These are phyloP conservation scores for Cichorium intybus DNA, from an alignment of 140 eudicot species.

Conservation along the genomic window DNA sequence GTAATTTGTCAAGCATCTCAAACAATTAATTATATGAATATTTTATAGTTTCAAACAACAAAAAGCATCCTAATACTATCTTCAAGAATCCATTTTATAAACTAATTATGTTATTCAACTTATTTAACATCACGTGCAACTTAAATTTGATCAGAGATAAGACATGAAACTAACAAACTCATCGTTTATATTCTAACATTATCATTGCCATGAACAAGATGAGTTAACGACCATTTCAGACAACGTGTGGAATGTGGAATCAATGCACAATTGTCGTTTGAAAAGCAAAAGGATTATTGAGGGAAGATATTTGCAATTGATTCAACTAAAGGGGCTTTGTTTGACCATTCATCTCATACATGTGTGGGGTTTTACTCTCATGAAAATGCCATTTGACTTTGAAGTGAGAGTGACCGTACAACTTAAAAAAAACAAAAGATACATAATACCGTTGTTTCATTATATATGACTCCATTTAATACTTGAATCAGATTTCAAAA, in stretches of 20 bases:
- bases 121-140: background rate
- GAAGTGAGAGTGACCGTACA: conserved; percentile 22
- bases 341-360: background rate
- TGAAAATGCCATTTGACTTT: conserved; percentile 12
- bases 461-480: background rate
- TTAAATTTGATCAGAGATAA: background rate
- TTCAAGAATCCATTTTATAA: too few species aligned
- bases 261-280: background rate
- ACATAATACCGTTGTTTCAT: background rate
- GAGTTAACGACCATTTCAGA: background rate
- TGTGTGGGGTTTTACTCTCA: background rate
- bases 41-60: too few species aligned
- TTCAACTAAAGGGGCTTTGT: conserved; percentile 24
- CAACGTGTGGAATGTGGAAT: background rate
- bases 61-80: too few species aligned
- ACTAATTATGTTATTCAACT: too few species aligned
- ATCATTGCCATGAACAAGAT: background rate
- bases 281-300: background rate
- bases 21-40: too few species aligned
- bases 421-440: background rate
- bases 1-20: too few species aligned
- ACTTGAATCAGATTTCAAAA: background rate
- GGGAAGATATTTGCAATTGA: conserved; percentile 7
- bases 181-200: background rate
- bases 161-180: too few species aligned